Evolutionary conservation across 2,329 filamentous ascomycete genomes (phyloP), one percentile per base, ranked within the genome.

Genomic region (Tolypocladium tropicale): DNA sequence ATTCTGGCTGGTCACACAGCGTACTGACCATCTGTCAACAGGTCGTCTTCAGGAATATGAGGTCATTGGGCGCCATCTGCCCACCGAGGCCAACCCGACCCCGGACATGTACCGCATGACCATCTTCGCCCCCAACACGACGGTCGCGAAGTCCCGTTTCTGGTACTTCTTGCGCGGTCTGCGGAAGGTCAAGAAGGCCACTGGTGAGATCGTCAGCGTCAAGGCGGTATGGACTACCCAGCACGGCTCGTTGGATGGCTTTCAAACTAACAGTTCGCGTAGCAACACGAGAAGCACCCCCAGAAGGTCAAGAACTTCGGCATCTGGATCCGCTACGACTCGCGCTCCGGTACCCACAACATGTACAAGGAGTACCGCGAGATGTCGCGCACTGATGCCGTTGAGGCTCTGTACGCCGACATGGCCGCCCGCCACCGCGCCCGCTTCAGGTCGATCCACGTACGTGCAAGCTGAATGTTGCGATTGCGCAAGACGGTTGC

Each of bases 331-430:
- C 92, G 95, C 76, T 99, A 99, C 83, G 93, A 99, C 82, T 99
- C 95, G 62, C 93, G 94, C 79, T 97, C 94, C 71, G 94, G 94
- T 71, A 99, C 94, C 72, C 94, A 99, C 91, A 99, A 99, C 89
- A 99, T 99, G 94, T 99, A 99, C 90, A 97, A 97, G 88, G 94
- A 99, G 88, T 97, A 96, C 89, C 90, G 94, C 76, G 94, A 97
- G 85, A 89, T 97, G 85, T 93, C 89, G 75, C 85, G 94, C 78
- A 89, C 88, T 72, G 93, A 94, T 68, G 94, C 94, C 66, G 93
- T 97, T 72, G 89, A 97, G 80, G 80, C 93, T 68, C 86, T 99
- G 75, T 99, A 99, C 88, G 89, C 94, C 80, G 94, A 99, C 83
- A 97, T 99, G 94, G 91, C 94, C 69, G 93, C 95, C 77, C 90